These are phyloP conservation scores for Bremia lactucae DNA, from an alignment of 352 stramenopile genomes.

Conservation along the genomic window DNA sequence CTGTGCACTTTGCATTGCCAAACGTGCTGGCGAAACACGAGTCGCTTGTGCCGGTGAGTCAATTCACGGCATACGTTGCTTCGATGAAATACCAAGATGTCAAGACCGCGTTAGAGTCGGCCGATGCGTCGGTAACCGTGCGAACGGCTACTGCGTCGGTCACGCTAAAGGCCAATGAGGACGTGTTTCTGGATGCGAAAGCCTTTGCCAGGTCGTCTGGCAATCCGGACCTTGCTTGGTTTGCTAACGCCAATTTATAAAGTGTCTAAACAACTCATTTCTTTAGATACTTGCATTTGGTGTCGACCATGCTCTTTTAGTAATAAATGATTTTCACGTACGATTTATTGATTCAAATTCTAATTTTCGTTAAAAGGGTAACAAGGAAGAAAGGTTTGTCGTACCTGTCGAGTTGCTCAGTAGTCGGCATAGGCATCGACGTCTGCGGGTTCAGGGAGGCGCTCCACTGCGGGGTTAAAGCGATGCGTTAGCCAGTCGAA, in stretches of 20 bases:
- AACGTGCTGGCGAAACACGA: slow-evolving; percentile 37
- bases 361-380: slow-evolving; percentile 25
- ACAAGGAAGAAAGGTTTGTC: slow-evolving; percentile 18
- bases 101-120: slow-evolving; percentile 35
- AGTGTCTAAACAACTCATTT: too few relatives aligned
- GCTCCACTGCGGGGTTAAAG: slow-evolving; percentile 21
- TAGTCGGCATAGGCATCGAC: slow-evolving; percentile 24
- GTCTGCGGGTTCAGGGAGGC: slow-evolving; percentile 14
- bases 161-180: slow-evolving; percentile 40
- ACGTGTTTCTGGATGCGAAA: slow-evolving; percentile 56
- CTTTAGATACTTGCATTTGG: too few relatives aligned
- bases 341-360: too few relatives aligned
- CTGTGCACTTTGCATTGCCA: slow-evolving; percentile 56
- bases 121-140: slow-evolving; percentile 30
- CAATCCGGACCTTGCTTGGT: background rate
- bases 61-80: slow-evolving; percentile 53
- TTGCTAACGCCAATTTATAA: too few relatives aligned
- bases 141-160: slow-evolving; percentile 30
- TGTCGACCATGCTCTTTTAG: too few relatives aligned
- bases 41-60: slow-evolving; percentile 23
- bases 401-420: slow-evolving; percentile 5
- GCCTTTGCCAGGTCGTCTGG: background rate
- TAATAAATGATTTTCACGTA: too few relatives aligned
- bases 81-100: slow-evolving; percentile 79
- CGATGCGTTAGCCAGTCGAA: slow-evolving; percentile 73